phyloP scores from a whole-genome alignment of 139 green algal genomes.

The Marvania coccoides region DNA sequence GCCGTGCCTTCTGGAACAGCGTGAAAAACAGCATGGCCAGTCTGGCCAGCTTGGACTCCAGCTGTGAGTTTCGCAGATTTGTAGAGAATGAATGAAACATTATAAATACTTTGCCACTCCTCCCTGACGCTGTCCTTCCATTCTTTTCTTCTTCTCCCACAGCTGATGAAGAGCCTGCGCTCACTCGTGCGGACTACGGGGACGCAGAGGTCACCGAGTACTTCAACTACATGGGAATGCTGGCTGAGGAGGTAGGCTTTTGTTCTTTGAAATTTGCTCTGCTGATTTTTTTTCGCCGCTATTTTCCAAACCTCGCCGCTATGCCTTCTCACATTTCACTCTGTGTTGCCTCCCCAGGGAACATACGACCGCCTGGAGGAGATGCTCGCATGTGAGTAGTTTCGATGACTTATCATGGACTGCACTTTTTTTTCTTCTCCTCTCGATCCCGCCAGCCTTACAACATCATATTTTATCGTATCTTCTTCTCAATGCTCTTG shows the following conservation, averaged over 20 bases:
- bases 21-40: too few relatives aligned
- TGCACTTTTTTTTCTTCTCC: background rate
- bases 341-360: constrained; percentile 40
- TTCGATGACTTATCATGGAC: background rate
- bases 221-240: constrained; percentile 98
- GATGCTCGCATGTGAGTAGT: constrained; percentile 48
- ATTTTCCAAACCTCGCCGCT: background rate
- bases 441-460: background rate
- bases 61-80: background rate
- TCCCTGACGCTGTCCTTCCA: too few relatives aligned
- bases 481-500: background rate
- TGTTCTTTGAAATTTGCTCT: background rate
- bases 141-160: constrained; percentile 44
- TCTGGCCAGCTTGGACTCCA: too few relatives aligned
- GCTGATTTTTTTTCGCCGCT: background rate
- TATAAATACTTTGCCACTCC: too few relatives aligned
- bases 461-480: background rate
- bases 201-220: constrained; percentile 85
- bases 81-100: too few relatives aligned
- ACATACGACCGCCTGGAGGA: constrained; percentile 80
- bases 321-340: background rate
- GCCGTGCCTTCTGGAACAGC: background rate
- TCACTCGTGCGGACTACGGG: constrained; percentile 54
- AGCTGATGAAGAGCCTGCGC: background rate
- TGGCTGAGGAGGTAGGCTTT: constrained; percentile 58